phyloP scores from a whole-genome alignment of 75 land plant species.

The Picea glauca region DNA sequence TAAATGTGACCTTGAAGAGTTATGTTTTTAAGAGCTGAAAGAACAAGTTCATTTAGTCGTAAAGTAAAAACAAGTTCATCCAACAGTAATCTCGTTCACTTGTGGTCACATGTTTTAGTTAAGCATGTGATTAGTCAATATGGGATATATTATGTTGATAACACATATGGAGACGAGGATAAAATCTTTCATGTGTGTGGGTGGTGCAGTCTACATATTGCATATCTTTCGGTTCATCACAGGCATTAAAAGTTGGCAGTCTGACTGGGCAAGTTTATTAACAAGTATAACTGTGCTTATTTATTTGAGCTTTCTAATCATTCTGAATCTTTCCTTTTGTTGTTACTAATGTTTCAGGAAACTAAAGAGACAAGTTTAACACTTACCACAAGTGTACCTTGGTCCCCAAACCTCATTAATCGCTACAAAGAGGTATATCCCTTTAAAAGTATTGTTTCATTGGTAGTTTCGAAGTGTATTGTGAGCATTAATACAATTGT shows the following conservation, averaged over 20 bases:
- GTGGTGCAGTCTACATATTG: neutral
- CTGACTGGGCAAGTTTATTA: neutral
- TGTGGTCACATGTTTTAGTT: neutral
- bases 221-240: neutral
- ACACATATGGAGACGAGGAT: neutral
- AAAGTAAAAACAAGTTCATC: too few species aligned
- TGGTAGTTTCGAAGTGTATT: neutral
- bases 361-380: conserved; percentile 48
- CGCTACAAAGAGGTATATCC: conserved; percentile 83
- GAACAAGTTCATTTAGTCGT: too few species aligned
- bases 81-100: neutral
- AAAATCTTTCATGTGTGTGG: neutral
- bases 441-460: neutral
- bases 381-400: conserved; percentile 25
- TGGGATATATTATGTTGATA: neutral
- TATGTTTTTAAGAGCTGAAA: too few species aligned
- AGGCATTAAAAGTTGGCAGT: neutral
- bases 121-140: neutral
- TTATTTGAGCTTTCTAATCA: neutral
- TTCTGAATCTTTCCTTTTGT: neutral
- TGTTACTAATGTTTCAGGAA: conserved; percentile 50
- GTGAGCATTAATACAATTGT: neutral
- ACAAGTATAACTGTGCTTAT: neutral
- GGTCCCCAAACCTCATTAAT: conserved; percentile 41
- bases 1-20: too few species aligned